Base-by-base conservation (phyloP, 2,329 filamentous ascomycete genomes). In the Pseudocercospora macadamiae region DNA sequence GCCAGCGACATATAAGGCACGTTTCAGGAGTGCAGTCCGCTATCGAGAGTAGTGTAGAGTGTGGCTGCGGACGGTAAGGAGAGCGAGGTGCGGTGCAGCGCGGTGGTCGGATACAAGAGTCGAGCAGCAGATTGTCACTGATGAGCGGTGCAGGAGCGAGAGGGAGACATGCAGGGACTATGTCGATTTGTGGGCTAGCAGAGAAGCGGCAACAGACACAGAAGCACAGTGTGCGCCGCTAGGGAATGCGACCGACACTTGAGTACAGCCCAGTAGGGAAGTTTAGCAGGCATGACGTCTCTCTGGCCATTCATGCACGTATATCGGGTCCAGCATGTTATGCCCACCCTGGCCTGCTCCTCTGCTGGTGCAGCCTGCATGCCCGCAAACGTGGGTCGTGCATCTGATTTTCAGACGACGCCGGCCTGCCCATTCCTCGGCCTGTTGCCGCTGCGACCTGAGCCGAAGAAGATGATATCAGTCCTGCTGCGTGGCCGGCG, bases 91-190 rank as follows among this genome's bases (percentile, higher is more conserved):
- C n/a, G n/a, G n/a, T n/a, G n/a, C n/a, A n/a, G n/a, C n/a, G n/a
- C n/a, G 21, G 25, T 21, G 9, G 53, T 26, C 23, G 39, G 28
- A 36, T 7, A 26, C 36, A 49, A 55, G 26, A 30, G 25, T 37
- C 8, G 44, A 36, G 53, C 47, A 49, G 47, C n/a, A n/a, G n/a
- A n/a, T n/a, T n/a, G n/a, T n/a, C n/a, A 49, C 47, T 32, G 47
- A 10, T 18, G 36, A 39, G 47, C 47, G 47, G 47, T 49, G 47
- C 47, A 34, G 47, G 21, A 21, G 26, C 26, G 47, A 32, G 47
- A 49, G 47, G 47, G 47, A 30, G 42, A 55, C 19, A 34, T 34
- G 53, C 53, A 47, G 53, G 53, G 53, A 47, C 53, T 55, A 47
- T 23, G 49, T 53, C 18, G 28, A 39, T 37, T 26, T 39, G 16